Base-by-base conservation (phyloP, 169 alveolate genomes). In the Neospora caninum region DNA sequence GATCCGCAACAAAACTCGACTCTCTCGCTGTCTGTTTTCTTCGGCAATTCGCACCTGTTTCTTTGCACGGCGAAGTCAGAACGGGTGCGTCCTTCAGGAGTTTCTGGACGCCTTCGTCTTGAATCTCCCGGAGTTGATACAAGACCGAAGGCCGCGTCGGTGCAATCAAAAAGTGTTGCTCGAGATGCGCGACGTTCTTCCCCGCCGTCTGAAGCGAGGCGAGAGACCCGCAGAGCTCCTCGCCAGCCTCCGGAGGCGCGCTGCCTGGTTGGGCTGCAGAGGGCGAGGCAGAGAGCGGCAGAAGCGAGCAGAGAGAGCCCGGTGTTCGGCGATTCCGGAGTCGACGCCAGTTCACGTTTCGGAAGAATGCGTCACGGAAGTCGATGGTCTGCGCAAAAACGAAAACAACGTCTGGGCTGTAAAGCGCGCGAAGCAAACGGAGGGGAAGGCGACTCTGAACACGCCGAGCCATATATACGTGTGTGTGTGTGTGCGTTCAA, bases 101-200 rank as follows among this genome's bases (percentile, higher is more conserved):
- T 92, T 96, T 92, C 34, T 94, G 92, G 22, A 96, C 94, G 54
- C 86, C 96, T 41, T 73, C 91, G 64, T 96, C 97, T 53, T 95
- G 95, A 34, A 96, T 96, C 25, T 95, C 96, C 39, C 96, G 88
- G 13, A 96, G 88, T 80, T 96, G 97, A 83, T 96, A 96, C 58
- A 96, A 78, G 64, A 93, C 95, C 20, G 97, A 95, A 36, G 96
- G 97, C 45, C 97, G 94, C 25, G 93, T 89, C 43, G 97, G 97
- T 31, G 97, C 97, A 41, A 95, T 94, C 53, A 92, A 83, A 80
- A 96, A 96, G 53, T 94, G 96, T 38, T 53, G 73, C 38, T 91
- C 94, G 38, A 82, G 89, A 9, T 13, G 34, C 20, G 89, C 2
- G 20, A 29, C 89, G 31, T 78, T 78, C 42, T 78, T 78, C 42